Base-by-base conservation (phyloP, 1,284 basidiomycete species). In the Ceratobasidium sp. region DNA sequence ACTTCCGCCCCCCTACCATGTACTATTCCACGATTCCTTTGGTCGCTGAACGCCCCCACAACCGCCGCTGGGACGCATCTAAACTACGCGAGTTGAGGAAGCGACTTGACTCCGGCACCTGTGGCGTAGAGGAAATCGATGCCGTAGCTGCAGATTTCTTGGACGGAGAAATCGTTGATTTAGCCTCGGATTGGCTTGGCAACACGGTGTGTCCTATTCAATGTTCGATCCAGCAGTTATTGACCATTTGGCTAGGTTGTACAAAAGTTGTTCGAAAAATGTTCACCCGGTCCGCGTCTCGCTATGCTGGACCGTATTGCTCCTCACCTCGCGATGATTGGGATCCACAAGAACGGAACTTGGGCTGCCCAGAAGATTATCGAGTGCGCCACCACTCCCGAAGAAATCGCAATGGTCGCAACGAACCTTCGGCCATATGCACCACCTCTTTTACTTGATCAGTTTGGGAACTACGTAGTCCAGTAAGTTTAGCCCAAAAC, bases 291-390 rank as follows among this genome's bases (percentile, higher is more conserved):
- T 2, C 91, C 95, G 64, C 90, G 97, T 80, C 89, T 94, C 79
- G 90, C 91, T 20, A 96, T 99, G 94, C 87, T 99, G 60, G 96
- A 99, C 82, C 91, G 96, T 61, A 92, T 99, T 77, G 91, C 92
- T 2, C 98, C 98, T 69, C 94, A 98, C 83, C 87, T 99, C 31
- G 98, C 97, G 33, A 95, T 95, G 89, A 98, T 99, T 80, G 98
- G 98, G 65, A 96, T 97, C 68, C 98, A 99, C 87, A 99, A 99
- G 87, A 99, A 99, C 81, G 98, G 98, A 51, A 99, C 98, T 0
- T 99, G 98, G 98, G 97, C 98, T 0, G 97, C 97, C 2, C 98
- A 99, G 84, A 98, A 98, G 88, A 97, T 99, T 82, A 99, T 99
- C 80, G 97, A 99, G 85, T 97, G 95, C 80, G 94, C 97, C 56